Base-by-base conservation (phyloP, 2,329 filamentous ascomycete genomes). In the Cylindrodendrum hubeiense region DNA sequence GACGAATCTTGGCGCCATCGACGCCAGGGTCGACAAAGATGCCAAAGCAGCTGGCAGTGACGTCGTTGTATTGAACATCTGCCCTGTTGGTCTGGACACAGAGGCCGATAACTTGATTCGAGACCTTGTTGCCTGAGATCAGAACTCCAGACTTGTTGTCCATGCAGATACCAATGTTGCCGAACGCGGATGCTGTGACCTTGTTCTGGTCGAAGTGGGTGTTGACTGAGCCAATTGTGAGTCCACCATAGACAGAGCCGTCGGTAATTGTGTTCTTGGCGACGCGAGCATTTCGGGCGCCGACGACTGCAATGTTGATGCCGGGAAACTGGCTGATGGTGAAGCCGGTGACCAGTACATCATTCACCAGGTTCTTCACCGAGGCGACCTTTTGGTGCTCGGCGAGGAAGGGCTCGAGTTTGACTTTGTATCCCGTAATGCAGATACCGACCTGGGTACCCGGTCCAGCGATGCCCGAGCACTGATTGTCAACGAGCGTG, bases 291-390 rank as follows among this genome's bases (percentile, higher is more conserved):
- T 79, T 74, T 44, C 73, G 60, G 10, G 73, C 77, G 3, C 78
- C 79, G 1, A 80, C 44, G 9, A 80, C 66, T n/a, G 76, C 78
- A 24, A 81, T 78, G 56, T 78, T 80, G 55, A 79, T 66, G 12
- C 78, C 79, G 0, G 68, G 68, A 60, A 80, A 81, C 4, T 71
- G 72, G 15, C 60, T 41, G 19, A 81, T 74, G 0, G 67, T 58
- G 60, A 81, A 80, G 4, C 79, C 80, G 13, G 68, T 73, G 22
- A 81, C 71, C 2, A 68, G 69, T 0, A 79, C 78, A 6, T 74
- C 73, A 34, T 77, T 71, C 41, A 81, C 75, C 0, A 19, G 53
- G 7, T 28, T 64, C 8, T 63, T 60, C 2, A 78, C 78, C 1
- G 73, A 74, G 0, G 39, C 22, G 7, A 81, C 71, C 24, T 69